Evolutionary conservation across 768 basidiomycete genomes (phyloP), one percentile per base, ranked within the genome.

Genomic region (Rossbeevera mucosa): DNA sequence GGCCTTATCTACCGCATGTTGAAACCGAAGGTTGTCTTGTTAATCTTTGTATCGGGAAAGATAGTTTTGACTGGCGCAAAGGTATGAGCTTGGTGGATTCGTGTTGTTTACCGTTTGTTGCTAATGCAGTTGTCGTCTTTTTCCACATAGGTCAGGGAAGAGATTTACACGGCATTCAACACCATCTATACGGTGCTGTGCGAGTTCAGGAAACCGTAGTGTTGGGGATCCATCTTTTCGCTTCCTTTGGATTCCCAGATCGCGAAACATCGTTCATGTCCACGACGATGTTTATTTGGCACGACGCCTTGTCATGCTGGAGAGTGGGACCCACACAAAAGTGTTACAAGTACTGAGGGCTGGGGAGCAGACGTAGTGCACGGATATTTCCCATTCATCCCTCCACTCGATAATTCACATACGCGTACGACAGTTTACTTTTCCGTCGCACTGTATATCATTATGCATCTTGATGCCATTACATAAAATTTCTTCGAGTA

Each of bases 141-240:
- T 54, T 64, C 59, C 65, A 13, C 16, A 29, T 71, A 95, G 93
- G 88, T 97, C 73, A 81, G 96, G 73, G 94, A 97, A 76, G 95
- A 99, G 80, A 98, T 98, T 59, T 98, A 99, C 69, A 93, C 92
- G 30, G 96, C 96, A 22, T 99, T 99, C 86, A 97, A 97, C 76
- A 92, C 92, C 53, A 99, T 99, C 53, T 99, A 99, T 72, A 95
- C 95, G 54, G 95, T 98, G 76, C 71, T 99, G 59, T 90, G 87
- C 78, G 93, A 94, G 67, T 94, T 91, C 79, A 81, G 89, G 71
- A 94, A 92, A 73, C 91, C 90, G 43, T 89, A 21, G 58, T 9
- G 2, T 28, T 4, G 4, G 33, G 16, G 29, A n/a, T 36, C 7
- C 7, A 13, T 21, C 4, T 26, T 52, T 24, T 46, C 16, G 29